A percentile compares a stretch with the other conserved stretches of the same genome.
These are phyloP conservation scores for Candida michaelii DNA, from an alignment of 805 yeast species.

Conservation along the genomic window DNA sequence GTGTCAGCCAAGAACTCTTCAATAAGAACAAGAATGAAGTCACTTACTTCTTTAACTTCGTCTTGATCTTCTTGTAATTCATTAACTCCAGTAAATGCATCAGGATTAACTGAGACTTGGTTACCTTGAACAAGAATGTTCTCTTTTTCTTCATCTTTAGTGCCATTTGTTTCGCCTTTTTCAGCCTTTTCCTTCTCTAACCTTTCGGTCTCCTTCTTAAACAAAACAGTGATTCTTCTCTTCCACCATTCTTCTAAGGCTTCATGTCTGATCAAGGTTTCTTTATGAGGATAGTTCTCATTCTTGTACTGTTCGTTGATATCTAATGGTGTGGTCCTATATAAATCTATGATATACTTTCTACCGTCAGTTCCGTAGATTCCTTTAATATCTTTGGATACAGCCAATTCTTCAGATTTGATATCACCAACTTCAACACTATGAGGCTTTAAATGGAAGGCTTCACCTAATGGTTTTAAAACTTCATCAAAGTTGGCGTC, in stretches of 20 bases:
- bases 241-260: conserved; percentile 92
- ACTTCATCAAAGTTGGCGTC: conserved; percentile 54
- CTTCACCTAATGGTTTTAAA: conserved; percentile 63
- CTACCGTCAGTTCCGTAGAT: conserved; percentile 83
- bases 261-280: conserved; percentile 78
- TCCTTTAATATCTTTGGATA: conserved; percentile 83
- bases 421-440: conserved; percentile 48
- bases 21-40: conserved; percentile 59
- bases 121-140: conserved; percentile 53
- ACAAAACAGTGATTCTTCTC: conserved; percentile 54
- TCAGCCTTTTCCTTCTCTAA: conserved; percentile 36
- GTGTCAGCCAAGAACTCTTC: conserved; percentile 62
- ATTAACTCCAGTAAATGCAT: conserved; percentile 55
- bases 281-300: conserved; percentile 77
- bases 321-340: conserved; percentile 83
- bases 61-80: conserved; percentile 52
- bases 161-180: conserved; percentile 24
- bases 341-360: conserved; percentile 79
- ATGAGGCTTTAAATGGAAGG: conserved; percentile 77
- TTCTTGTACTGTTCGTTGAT: conserved; percentile 54
- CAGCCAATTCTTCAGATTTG: conserved; percentile 47
- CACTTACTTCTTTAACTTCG: conserved; percentile 68
- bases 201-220: conserved; percentile 51
- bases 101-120: conserved; percentile 71
- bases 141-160: conserved; percentile 30